Evolutionary conservation across 2,329 filamentous ascomycete genomes (phyloP).

Genomic region (Sphaceloma murrayae): DNA sequence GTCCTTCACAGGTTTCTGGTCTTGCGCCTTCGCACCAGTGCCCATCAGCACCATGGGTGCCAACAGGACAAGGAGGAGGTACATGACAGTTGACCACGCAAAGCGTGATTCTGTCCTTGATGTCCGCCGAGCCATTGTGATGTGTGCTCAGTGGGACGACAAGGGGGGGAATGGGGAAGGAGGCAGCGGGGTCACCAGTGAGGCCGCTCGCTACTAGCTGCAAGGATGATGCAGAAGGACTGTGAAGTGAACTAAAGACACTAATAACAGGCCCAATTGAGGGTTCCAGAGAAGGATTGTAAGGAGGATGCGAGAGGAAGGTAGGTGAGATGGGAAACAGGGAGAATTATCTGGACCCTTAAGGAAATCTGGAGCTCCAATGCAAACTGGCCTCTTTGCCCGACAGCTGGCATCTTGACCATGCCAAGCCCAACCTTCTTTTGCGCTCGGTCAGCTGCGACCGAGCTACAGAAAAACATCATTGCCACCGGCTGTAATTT

Average conservation of each 20-base stretch:
- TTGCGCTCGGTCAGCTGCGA: no score
- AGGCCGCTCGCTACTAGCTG: constrained; percentile 1
- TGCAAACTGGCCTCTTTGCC: background rate
- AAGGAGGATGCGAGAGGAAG: background rate
- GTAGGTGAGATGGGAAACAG: background rate
- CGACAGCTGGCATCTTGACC: background rate
- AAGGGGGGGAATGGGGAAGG: background rate
- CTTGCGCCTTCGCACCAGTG: constrained; percentile 53
- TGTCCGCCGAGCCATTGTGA: constrained; percentile 20
- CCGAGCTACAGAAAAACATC: no score
- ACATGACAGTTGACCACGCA: constrained; percentile 75
- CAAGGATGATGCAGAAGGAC: constrained; percentile 12
- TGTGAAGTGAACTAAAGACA: constrained; percentile 11
- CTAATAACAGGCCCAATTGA: constrained; percentile 5
- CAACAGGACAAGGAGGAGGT: constrained; percentile 80
- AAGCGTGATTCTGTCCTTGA: constrained; percentile 21
- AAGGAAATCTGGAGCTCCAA: background rate
- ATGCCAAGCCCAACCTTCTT: background rate
- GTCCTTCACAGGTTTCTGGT: constrained; percentile 54
- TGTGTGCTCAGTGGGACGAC: background rate
- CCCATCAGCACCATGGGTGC: constrained; percentile 77
- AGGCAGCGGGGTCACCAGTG: constrained; percentile 9
- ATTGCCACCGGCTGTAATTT: no score
- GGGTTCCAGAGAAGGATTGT: constrained; percentile 4
- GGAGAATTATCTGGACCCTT: constrained; percentile 2